Evolutionary conservation across 345 rosid species (phyloP).

Genomic region (Lenwebbia sp.): DNA sequence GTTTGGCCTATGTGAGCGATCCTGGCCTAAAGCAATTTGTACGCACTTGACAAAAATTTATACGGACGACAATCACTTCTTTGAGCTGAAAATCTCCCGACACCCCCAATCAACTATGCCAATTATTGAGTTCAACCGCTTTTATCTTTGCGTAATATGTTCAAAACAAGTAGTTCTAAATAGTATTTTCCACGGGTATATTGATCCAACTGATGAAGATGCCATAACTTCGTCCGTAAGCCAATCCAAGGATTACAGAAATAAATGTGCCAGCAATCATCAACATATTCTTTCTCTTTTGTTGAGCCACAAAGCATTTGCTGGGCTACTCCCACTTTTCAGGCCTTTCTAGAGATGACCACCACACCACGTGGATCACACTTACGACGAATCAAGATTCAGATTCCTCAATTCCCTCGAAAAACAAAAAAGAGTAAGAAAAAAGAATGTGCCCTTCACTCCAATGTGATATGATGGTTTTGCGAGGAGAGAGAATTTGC

Average conservation of each 20-base stretch:
- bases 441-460: not conserved
- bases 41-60: not conserved
- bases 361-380: not conserved
- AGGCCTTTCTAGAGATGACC: not conserved
- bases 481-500: not conserved
- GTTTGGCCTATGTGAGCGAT: not conserved
- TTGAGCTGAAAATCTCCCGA: not conserved
- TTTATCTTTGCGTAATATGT: not conserved
- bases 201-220: not conserved
- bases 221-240: not conserved
- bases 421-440: not conserved
- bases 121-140: not conserved
- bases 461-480: not conserved
- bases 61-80: fast-evolving
- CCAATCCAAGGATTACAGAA: not conserved
- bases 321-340: not conserved
- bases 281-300: no score
- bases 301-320: not conserved
- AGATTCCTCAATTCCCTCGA: not conserved
- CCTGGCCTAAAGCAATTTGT: not conserved
- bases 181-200: fast-evolving
- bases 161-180: not conserved
- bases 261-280: not conserved
- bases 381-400: not conserved
- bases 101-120: not conserved